Percentiles rank a stretch among this genome's conserved stretches.
Conservation (phyloP, 768 basidiomycete genomes). For the Hericium erinaceus region DNA sequence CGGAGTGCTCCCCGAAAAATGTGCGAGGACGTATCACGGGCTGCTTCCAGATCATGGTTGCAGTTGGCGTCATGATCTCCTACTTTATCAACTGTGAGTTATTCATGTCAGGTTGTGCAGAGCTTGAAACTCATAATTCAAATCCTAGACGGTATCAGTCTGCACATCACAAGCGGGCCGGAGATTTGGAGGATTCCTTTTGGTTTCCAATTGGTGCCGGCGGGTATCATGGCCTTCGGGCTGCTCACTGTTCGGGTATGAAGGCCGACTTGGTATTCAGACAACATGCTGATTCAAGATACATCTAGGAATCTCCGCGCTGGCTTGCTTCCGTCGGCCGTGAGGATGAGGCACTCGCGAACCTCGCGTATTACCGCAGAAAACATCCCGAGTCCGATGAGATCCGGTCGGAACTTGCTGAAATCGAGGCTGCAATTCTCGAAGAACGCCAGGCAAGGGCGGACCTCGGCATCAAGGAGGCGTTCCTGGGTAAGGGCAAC, state of each 20-base stretch:
- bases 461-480: constrained; percentile 60
- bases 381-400: constrained; percentile 30
- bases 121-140: neutral
- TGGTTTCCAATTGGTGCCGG: constrained; percentile 66
- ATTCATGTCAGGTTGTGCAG: neutral
- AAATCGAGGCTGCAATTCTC: constrained; percentile 71
- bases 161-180: constrained; percentile 38
- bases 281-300: neutral
- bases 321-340: constrained; percentile 63
- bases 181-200: constrained; percentile 66
- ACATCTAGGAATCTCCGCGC: constrained; percentile 60
- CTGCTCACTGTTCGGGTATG: constrained; percentile 53
- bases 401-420: constrained; percentile 56
- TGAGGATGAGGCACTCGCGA: constrained; percentile 40
- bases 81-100: constrained; percentile 72
- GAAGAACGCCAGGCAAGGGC: constrained; percentile 61
- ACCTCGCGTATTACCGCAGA: constrained; percentile 57
- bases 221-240: constrained; percentile 60
- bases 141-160: constrained; percentile 44
- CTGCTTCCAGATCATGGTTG: constrained; percentile 82
- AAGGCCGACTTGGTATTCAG: constrained; percentile 4
- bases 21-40: constrained; percentile 83
- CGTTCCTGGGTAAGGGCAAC: constrained; percentile 78
- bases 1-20: constrained; percentile 81
- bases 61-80: constrained; percentile 76